These are phyloP conservation scores for Mychonastes homosphaera DNA, from an alignment of 139 green algal species.

Conservation along the genomic window DNA sequence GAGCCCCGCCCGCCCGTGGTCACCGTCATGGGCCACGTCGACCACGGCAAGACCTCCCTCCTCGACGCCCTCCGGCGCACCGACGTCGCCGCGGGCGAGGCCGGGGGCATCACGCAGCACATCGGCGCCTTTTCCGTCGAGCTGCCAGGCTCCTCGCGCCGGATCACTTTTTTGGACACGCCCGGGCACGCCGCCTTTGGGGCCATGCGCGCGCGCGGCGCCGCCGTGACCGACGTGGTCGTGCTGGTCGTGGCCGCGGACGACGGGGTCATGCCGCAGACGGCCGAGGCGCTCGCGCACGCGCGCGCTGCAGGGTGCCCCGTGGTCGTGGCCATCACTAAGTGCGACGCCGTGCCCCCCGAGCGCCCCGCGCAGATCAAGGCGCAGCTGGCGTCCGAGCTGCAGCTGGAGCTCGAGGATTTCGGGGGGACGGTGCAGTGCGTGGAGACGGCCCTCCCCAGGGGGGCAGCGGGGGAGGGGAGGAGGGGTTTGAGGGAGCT, in stretches of 20 bases:
- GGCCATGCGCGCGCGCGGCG: slow-evolving; percentile 75
- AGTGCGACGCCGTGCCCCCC: too few relatives aligned
- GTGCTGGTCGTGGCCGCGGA: slow-evolving; percentile 84
- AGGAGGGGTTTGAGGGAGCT: slow-evolving; percentile 60
- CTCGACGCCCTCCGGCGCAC: slow-evolving; percentile 77
- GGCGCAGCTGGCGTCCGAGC: slow-evolving; percentile 52
- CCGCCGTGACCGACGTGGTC: slow-evolving; percentile 72
- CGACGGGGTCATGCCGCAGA: slow-evolving; percentile 88
- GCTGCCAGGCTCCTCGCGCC: slow-evolving; percentile 36
- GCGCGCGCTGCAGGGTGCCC: slow-evolving; percentile 48
- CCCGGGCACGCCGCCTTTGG: slow-evolving; percentile 87
- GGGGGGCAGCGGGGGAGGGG: slow-evolving; percentile 31
- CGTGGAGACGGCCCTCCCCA: too few relatives aligned
- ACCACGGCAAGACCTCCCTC: slow-evolving; percentile 90
- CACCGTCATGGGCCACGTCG: slow-evolving; percentile 91
- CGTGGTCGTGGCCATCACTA: slow-evolving; percentile 82
- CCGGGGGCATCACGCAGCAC: slow-evolving; percentile 90
- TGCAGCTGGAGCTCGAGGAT: slow-evolving; percentile 74
- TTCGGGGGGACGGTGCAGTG: slow-evolving; percentile 63
- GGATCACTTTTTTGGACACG: slow-evolving; percentile 87
- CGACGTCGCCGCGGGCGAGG: slow-evolving; percentile 74
- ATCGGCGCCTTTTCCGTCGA: slow-evolving; percentile 82
- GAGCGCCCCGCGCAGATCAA: slow-evolving; percentile 45
- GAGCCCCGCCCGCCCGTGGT: slow-evolving; percentile 62
- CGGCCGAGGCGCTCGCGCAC: slow-evolving; percentile 65